Evolutionary conservation across 2,329 filamentous ascomycete genomes (phyloP), one percentile per base, ranked within the genome.

Genomic region (Penicillium polonicum): DNA sequence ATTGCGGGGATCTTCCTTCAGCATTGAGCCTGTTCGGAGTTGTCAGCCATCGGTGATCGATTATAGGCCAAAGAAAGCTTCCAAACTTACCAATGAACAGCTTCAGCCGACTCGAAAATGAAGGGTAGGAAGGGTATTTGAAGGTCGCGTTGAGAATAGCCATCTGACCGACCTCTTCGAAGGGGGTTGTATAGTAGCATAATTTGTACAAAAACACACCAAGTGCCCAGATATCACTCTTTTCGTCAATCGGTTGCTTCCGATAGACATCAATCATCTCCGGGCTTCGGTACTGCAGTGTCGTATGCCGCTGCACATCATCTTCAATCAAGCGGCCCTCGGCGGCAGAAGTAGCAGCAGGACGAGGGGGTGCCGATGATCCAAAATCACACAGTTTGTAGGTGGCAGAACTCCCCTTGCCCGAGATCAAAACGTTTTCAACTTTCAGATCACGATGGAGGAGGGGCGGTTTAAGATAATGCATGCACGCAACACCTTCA

Each of bases 321-420:
- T 99, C 94, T 75, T 99, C 94, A 70, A 97, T 91, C 66, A 95
- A 76, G 57, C 93, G 87, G 65, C 93, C 96, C 76, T 99, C 94
- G 39, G 88, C 87, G 7, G 92, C 89, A 5, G 90, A 93, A 17
- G 87, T 90, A 13, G 94, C 92, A 42, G 94, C 92, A 13, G 92
- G 87, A 61, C 89, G 84, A 36, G 94, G 92, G 29, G 88, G 81
- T 3, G 94, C 92, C 5, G 94, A 87, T 5, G 92, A 97, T 35
- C 94, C 94, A 81, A 99, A 99, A 79, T 99, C 94, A 79, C 94
- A 99, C 38, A 99, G 84, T 79, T 99, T 99, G 82, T 97, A 99
- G 64, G 88, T 83, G 66, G 84, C 86, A 41, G 83, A 83, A n/a
- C 82, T 81, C 12, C 83, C 84, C 48, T 83, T 82, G 42, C 83